These are phyloP conservation scores for Digitaria exilis DNA, from an alignment of 202 grass and related monocot genomes.

Conservation along the genomic window DNA sequence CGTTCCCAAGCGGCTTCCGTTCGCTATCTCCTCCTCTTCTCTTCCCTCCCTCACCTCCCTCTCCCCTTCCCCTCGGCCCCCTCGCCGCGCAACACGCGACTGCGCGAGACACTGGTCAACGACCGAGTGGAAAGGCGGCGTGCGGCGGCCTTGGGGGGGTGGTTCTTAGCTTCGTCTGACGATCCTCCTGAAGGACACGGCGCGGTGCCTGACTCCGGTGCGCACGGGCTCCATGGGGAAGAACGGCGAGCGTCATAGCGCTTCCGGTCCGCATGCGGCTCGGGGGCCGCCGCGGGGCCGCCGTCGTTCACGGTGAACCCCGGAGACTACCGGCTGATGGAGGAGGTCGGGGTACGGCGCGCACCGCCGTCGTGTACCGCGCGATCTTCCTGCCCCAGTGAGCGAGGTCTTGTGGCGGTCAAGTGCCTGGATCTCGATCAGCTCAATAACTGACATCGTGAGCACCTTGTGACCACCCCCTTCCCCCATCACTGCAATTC, in stretches of 20 bases:
- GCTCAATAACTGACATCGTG: constrained; percentile 96
- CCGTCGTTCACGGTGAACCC: constrained; percentile 63
- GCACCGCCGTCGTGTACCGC: constrained; percentile 87
- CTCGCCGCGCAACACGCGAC: constrained; percentile 22
- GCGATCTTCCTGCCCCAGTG: constrained; percentile 74
- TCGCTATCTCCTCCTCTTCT: constrained; percentile 30
- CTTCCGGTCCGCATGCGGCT: constrained; percentile 15
- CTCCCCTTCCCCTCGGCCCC: background rate
- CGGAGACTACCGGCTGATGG: constrained; percentile 69
- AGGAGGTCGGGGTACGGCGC: constrained; percentile 95
- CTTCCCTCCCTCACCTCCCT: background rate
- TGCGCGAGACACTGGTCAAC: constrained; percentile 45
- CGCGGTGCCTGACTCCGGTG: background rate
- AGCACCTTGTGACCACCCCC: constrained; percentile 20
- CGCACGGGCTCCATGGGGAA: constrained; percentile 45
- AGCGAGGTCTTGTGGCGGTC: constrained; percentile 79
- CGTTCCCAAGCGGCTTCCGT: constrained; percentile 42
- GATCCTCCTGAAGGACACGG: background rate
- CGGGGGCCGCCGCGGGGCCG: constrained; percentile 14
- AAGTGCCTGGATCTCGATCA: constrained; percentile 99
- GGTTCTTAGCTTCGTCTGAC: constrained; percentile 29
- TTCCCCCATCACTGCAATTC: constrained; percentile 1
- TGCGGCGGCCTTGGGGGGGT: background rate
- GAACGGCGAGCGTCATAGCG: constrained; percentile 63
- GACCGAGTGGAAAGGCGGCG: constrained; percentile 27